Evolutionary conservation across 1,139 yeast species (phyloP), one percentile per base, ranked within the genome.

Genomic region (Dujonia santamariae): DNA sequence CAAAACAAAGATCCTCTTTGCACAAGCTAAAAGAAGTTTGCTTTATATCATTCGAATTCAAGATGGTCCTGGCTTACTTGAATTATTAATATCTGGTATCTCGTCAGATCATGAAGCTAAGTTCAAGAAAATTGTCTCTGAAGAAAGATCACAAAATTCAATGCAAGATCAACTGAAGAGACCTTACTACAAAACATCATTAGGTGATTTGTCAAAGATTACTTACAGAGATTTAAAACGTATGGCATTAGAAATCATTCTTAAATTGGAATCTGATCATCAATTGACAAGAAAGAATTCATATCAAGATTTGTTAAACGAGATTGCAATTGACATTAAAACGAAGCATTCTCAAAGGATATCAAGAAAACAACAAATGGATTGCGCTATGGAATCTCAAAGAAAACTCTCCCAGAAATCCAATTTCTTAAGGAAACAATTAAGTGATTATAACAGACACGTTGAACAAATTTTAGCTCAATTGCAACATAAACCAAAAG

Each of bases 31-130:
- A 54, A 68, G 96, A 44, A 83, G 90, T 43, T 61, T 90, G 23
- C 61, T 85, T 16, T 88, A 87, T 50, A 79, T 90, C 46, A 77
- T 90, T 41, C 78, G 90, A 41, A 85, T 92, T 11, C 96, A 92
- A 61, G 75, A 76, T 21, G 87, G 87, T 16, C 69, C 75, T 3
- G 84, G 81, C 40, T 59, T 92, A 32, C 69, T 86, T 42, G 95
- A 85, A 30, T 62, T 90, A 32, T 64, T 88, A 37, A 73, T 85
- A 4, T 78, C 88, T 7, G 84, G 85, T 2, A 86, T 90, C 19
- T 65, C 72, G 18, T 79, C 80, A 0, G 67, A 63, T 13, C 87
- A 87, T 52, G 97, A 88, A 49, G 59, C 65, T 8, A 67, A 57
- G 37, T 88, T 83, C 58, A 64, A 66, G 38, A 66, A 70, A 17